phyloP scores from a whole-genome alignment of 129 eudicot genomes.

The Artemisia tridentata region DNA sequence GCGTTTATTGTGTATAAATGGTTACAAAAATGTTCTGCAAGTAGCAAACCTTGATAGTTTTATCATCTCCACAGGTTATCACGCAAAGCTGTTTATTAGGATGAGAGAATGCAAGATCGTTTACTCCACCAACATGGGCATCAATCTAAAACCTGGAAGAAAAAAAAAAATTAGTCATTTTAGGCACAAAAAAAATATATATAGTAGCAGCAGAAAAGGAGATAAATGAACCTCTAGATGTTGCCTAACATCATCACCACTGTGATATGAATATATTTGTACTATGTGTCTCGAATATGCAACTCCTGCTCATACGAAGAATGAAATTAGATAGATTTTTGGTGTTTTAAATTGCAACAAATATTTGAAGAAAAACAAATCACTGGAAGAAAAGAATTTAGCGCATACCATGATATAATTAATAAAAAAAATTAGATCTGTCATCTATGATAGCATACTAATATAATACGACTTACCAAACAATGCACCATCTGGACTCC shows the following conservation, averaged over 20 bases:
- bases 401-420: too few relatives aligned
- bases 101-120: conserved; percentile 90
- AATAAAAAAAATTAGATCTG: too few relatives aligned
- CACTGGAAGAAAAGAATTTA: too few relatives aligned
- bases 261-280: conserved; percentile 84
- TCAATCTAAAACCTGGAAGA: conserved; percentile 58
- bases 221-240: conserved; percentile 66
- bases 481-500: conserved; percentile 84
- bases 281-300: conserved; percentile 92
- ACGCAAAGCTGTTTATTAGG: conserved; percentile 95
- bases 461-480: conserved; percentile 49
- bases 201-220: neutral
- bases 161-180: conserved; percentile 17
- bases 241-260: conserved; percentile 67
- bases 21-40: neutral
- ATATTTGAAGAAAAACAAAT: too few relatives aligned
- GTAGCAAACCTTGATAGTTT: conserved; percentile 74
- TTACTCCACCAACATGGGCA: conserved; percentile 94
- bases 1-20: neutral
- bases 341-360: neutral
- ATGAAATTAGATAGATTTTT: neutral
- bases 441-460: neutral
- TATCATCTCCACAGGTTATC: conserved; percentile 95
- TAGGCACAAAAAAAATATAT: neutral
- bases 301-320: conserved; percentile 59